Base-by-base conservation (phyloP, 257 asterid species). In the Marsdenia floribunda region DNA sequence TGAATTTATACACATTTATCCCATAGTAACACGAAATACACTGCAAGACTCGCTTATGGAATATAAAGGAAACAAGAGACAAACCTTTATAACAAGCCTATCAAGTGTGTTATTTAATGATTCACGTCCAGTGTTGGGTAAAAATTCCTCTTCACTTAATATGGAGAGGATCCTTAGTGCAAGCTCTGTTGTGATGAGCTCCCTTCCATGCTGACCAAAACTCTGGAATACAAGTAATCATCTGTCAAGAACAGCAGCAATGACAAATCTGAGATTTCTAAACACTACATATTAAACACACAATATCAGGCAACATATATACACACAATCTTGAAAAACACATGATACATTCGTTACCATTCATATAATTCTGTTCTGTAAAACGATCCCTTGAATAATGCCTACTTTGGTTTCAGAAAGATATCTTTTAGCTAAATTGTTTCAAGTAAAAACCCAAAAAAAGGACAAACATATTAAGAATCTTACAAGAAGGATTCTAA, bases 161-260 rank as follows among this genome's bases (percentile, higher is more conserved):
- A 92, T 82, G 59, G 97, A 94, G 76, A 94, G 96, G 77, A 94
- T 85, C 86, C 97, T 77, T 80, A 94, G 75, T 0, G 96, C 97
- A 76, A 94, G 91, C 91, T 94, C 99, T 46, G 98, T 85, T 11
- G 98, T 94, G 75, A 94, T 94, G 80, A 94, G 99, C 88, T 94
- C 99, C 86, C 99, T 94, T 72, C 86, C 98, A 83, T 94, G 99
- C 97, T 94, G 99, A 75, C 99, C 97, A 88, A 93, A 93, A 93
- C 87, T 93, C 97, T 93, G 97, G 98, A 91, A 93, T 80, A 93
- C 97, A 93, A 93, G 96, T 90, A 93, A 93, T 87, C 86, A 87
- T 93, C 98, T 94, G 98, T 92, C 97, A 90, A 94, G 78, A 91
- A 90, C 87, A 92, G 90, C 85, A 92, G 87, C 87, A 85, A 85